Percentiles rank a stretch among this genome's conserved stretches.
Conservation (phyloP, 768 basidiomycete genomes). For the Asterophora parasitica region DNA sequence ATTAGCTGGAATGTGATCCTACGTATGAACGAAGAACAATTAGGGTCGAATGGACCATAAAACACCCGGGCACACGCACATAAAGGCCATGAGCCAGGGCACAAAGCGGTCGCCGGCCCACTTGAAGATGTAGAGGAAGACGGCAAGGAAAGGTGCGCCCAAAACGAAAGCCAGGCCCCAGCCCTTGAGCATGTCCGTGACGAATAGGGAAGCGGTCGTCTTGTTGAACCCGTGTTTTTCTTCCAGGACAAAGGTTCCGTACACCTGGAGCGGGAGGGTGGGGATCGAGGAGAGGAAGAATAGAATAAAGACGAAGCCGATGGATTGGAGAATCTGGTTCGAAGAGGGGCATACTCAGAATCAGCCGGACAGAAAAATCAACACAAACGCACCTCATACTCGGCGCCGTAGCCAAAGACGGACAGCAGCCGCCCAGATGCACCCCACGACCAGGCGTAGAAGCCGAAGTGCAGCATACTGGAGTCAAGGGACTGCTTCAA, state of each 20-base stretch:
- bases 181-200: conserved; percentile 76
- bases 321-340: conserved; percentile 75
- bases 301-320: conserved; percentile 68
- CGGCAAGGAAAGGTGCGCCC: conserved; percentile 81
- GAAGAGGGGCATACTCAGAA: not conserved
- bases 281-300: conserved; percentile 64
- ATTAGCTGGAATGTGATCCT: conserved; percentile 80
- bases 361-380: not conserved
- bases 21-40: not conserved
- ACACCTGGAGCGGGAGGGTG: conserved; percentile 70
- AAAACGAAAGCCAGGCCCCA: conserved; percentile 68
- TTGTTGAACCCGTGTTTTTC: conserved; percentile 98
- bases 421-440: conserved; percentile 46
- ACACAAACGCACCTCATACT: conserved; percentile 60
- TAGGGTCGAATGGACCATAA: not conserved
- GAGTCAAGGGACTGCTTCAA: conserved; percentile 73
- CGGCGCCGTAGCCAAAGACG: conserved; percentile 59
- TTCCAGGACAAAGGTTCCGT: conserved; percentile 91
- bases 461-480: conserved; percentile 63
- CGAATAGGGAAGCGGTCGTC: conserved; percentile 70
- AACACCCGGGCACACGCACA: conserved; percentile 46
- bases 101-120: conserved; percentile 95
- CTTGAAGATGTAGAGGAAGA: conserved; percentile 83
- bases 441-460: conserved; percentile 82
- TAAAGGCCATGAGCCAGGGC: conserved; percentile 88